A percentile compares a stretch with the other conserved stretches of the same genome.
Evolutionary conservation across 1,139 yeast species (phyloP).

Genomic region (Spathaspora sp.): DNA sequence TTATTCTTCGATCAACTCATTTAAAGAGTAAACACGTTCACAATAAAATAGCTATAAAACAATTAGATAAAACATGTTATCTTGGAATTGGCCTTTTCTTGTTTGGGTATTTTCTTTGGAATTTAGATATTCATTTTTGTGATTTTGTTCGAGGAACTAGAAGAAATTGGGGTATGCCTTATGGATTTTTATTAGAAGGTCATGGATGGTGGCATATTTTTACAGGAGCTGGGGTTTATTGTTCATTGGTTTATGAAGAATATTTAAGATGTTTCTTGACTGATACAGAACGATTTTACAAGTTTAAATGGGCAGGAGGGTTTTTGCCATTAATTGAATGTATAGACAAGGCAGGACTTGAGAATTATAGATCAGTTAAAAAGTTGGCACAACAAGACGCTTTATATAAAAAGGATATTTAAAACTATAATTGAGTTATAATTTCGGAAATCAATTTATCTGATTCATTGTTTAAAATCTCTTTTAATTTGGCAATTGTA

Average conservation of each 20-base stretch:
- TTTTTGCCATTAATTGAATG: constrained; percentile 40
- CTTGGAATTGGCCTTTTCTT: constrained; percentile 66
- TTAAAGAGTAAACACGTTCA: constrained; percentile 54
- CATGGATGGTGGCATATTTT: constrained; percentile 99
- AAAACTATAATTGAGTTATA: constrained; percentile 27
- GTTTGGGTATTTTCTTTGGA: constrained; percentile 80
- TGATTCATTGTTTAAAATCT: constrained; percentile 25
- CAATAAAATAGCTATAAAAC: constrained; percentile 43
- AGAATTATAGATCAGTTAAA: constrained; percentile 20
- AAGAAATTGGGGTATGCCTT: constrained; percentile 75
- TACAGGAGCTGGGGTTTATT: constrained; percentile 71
- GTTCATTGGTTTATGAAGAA: constrained; percentile 64
- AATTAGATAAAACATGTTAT: constrained; percentile 54
- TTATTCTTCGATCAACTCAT: constrained; percentile 54
- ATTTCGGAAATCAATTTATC: constrained; percentile 47
- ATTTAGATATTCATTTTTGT: constrained; percentile 82
- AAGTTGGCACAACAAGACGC: constrained; percentile 22
- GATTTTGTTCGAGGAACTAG: constrained; percentile 59
- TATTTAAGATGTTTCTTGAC: constrained; percentile 64
- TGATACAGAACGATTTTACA: constrained; percentile 51
- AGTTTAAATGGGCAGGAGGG: constrained; percentile 47
- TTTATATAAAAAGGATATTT: constrained; percentile 4
- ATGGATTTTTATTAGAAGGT: constrained; percentile 84
- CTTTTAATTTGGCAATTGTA: constrained; percentile 39
- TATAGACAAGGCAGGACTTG: constrained; percentile 31